Evolutionary conservation across 1,139 yeast species (phyloP).

Genomic region (Nakaseomyces kungkrabaensis): DNA sequence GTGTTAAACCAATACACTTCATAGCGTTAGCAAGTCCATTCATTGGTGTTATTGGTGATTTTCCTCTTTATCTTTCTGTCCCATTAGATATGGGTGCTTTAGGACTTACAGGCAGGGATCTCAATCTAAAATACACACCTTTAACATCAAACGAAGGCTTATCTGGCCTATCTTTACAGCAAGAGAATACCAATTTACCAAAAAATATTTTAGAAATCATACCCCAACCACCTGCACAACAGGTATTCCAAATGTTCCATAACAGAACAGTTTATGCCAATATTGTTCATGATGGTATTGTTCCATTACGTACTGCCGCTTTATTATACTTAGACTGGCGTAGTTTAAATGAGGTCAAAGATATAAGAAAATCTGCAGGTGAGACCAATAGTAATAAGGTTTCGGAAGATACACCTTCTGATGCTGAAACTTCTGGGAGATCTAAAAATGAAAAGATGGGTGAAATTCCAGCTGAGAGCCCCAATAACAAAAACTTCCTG

Average conservation of each 20-base stretch:
- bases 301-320: slow-evolving; percentile 50
- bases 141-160: slow-evolving; percentile 20
- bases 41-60: slow-evolving; percentile 52
- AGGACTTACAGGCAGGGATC: slow-evolving; percentile 56
- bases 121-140: slow-evolving; percentile 37
- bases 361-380: slow-evolving; percentile 28
- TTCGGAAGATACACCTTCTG: slow-evolving; percentile 1
- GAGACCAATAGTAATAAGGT: not conserved
- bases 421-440: not conserved
- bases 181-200: slow-evolving; percentile 4
- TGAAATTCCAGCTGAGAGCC: slow-evolving; percentile 31
- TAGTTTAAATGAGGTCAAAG: slow-evolving; percentile 42
- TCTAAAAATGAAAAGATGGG: slow-evolving; percentile 16
- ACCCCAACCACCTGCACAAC: slow-evolving; percentile 45
- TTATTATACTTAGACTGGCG: slow-evolving; percentile 49
- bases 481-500: slow-evolving; percentile 20
- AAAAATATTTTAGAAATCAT: slow-evolving; percentile 44
- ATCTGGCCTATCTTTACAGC: slow-evolving; percentile 8
- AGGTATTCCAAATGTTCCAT: slow-evolving; percentile 37
- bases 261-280: slow-evolving; percentile 50
- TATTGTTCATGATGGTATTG: slow-evolving; percentile 51
- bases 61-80: slow-evolving; percentile 46
- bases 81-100: slow-evolving; percentile 55
- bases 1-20: slow-evolving; percentile 45
- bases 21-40: slow-evolving; percentile 53